Conservation (phyloP, 192 early-diverging fungal species). For the Linderina pennispora region DNA sequence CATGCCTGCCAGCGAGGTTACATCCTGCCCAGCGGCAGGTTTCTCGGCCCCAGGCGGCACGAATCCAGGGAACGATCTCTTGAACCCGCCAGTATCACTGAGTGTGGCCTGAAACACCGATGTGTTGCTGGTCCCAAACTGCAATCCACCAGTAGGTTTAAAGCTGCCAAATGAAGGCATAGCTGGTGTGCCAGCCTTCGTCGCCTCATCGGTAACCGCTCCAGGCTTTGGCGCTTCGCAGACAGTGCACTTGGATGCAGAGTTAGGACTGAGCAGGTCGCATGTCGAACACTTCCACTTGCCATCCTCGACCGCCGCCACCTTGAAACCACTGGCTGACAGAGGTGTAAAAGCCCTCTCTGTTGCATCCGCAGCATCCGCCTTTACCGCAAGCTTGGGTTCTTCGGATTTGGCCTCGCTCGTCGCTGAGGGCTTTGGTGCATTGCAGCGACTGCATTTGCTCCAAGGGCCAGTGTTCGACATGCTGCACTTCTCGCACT, state of each 20-base stretch:
- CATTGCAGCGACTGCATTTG: background rate
- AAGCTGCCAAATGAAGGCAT: slow-evolving; percentile 1
- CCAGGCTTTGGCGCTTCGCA: slow-evolving; percentile 29
- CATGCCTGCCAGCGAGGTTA: no score
- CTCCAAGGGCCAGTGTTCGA: slow-evolving; percentile 1
- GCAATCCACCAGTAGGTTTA: no score
- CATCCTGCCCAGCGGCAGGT: no score
- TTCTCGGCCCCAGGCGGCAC: no score
- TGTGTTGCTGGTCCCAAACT: no score
- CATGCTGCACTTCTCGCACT: slow-evolving; percentile 19
- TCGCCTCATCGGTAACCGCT: background rate
- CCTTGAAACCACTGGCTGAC: background rate
- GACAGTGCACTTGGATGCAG: slow-evolving; percentile 6
- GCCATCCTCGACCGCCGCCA: background rate
- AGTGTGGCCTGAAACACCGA: no score
- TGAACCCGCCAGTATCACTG: background rate
- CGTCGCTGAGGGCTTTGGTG: background rate
- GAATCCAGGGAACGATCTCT: slow-evolving; percentile 5
- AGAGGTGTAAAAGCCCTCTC: background rate
- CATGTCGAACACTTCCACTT: slow-evolving; percentile 23
- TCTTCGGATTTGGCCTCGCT: no score
- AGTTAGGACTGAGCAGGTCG: slow-evolving; percentile 11
- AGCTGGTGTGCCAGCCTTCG: background rate
- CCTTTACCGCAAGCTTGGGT: background rate
- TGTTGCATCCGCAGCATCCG: background rate